Evolutionary conservation across 2,329 filamentous ascomycete species (phyloP).

Genomic region (Fulvia fulva): DNA sequence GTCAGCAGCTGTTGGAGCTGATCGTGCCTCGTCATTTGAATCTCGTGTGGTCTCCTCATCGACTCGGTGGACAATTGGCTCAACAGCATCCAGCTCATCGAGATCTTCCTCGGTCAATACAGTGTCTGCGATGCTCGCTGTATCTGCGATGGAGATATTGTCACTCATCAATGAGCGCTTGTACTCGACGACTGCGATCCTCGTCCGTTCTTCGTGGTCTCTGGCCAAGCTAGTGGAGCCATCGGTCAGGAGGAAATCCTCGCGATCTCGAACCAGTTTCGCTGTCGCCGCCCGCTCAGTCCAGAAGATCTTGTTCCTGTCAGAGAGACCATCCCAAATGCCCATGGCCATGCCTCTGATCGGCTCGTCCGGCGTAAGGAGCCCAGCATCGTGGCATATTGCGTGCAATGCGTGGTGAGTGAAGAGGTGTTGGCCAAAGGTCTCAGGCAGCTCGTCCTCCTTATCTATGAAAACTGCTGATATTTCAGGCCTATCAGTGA

Average conservation of each 20-base stretch:
- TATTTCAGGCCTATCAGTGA: background rate
- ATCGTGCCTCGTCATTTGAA: background rate
- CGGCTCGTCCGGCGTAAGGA: background rate
- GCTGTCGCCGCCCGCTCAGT: background rate
- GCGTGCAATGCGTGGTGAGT: constrained; percentile 1
- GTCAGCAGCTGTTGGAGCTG: background rate
- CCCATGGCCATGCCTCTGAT: constrained; percentile 2
- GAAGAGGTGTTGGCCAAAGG: background rate
- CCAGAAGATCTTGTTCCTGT: background rate
- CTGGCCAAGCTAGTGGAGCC: background rate
- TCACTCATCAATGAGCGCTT: background rate
- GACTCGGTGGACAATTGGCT: background rate
- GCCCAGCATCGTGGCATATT: background rate
- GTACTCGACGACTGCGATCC: background rate
- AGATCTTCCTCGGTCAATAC: background rate
- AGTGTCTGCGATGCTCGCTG: background rate
- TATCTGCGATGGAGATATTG: background rate
- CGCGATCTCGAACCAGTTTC: background rate
- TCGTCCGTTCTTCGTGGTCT: background rate
- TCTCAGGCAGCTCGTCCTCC: background rate
- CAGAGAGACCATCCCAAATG: background rate
- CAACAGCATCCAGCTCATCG: background rate
- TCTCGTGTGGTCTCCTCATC: background rate
- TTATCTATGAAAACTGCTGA: background rate
- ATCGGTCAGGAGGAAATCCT: background rate